phyloP scores from a whole-genome alignment of 768 basidiomycete genomes.

The Tricholoma flavovirens region DNA sequence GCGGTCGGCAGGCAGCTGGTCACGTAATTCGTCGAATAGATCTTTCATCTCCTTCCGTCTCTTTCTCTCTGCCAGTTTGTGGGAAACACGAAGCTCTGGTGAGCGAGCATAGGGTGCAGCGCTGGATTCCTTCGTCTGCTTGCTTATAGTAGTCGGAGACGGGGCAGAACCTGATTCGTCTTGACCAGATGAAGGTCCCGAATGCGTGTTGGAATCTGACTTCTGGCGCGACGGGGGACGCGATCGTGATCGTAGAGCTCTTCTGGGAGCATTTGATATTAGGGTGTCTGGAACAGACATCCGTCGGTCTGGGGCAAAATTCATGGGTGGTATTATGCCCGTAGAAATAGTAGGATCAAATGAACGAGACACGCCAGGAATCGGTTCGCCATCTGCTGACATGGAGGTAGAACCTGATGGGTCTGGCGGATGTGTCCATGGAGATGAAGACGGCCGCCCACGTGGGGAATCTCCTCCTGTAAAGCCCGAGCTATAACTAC shows the following conservation, averaged over 20 bases:
- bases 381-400: constrained; percentile 41
- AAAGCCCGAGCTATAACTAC: constrained; percentile 50
- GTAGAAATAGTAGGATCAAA: constrained; percentile 45
- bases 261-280: constrained; percentile 35
- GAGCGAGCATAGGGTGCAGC: constrained; percentile 90
- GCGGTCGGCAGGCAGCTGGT: constrained; percentile 85
- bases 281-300: constrained; percentile 70
- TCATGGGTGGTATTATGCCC: constrained; percentile 52
- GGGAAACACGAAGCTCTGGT: constrained; percentile 90
- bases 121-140: constrained; percentile 41
- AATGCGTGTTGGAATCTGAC: constrained; percentile 37
- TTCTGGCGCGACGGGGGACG: constrained; percentile 65
- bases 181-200: constrained; percentile 32
- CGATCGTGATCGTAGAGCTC: constrained; percentile 60
- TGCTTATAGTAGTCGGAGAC: constrained; percentile 30
- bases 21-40: constrained; percentile 91
- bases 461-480: constrained; percentile 58
- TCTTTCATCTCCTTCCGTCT: constrained; percentile 99
- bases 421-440: constrained; percentile 49
- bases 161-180: constrained; percentile 40
- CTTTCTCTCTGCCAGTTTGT: constrained; percentile 97
- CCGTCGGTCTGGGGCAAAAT: constrained; percentile 60
- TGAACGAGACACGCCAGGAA: constrained; percentile 31
- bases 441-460: constrained; percentile 59
- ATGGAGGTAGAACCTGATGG: constrained; percentile 29